phyloP scores from a whole-genome alignment of 345 rosid species.

The Odontarrhena argentea region DNA sequence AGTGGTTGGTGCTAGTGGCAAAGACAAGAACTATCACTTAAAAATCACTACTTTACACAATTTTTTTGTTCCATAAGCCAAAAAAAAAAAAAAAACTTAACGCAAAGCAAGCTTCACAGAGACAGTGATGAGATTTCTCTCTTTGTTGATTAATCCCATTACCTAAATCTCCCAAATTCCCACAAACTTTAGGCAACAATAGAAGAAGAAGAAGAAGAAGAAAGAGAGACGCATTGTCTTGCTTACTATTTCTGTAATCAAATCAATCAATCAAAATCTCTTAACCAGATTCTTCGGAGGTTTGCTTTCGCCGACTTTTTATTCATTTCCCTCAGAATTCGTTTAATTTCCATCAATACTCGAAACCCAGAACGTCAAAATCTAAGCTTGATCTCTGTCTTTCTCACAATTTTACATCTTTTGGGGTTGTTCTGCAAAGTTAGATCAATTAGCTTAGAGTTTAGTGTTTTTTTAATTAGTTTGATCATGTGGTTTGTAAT shows the following conservation, averaged over 20 bases:
- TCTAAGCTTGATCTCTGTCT: conserved; percentile 10
- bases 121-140: conserved; percentile 19
- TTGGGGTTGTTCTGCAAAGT: conserved; percentile 14
- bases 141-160: conserved; percentile 37
- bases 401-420: conserved; percentile 19
- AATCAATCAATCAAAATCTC: conserved; percentile 27
- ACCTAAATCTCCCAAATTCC: conserved; percentile 21
- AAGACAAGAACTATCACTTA: conserved; percentile 20
- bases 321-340: background rate
- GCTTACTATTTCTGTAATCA: conserved; percentile 9
- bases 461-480: conserved; percentile 4
- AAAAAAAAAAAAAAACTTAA: conserved; percentile 1
- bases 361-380: background rate
- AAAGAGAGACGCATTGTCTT: conserved; percentile 31
- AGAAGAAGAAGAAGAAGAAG: conserved; percentile 3
- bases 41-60: background rate
- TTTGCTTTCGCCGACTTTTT: conserved; percentile 2
- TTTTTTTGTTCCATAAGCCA: conserved; percentile 8
- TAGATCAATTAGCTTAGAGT: conserved; percentile 8
- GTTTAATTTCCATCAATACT: background rate
- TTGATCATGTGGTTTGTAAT: conserved; percentile 20
- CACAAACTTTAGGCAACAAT: conserved; percentile 19
- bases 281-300: conserved; percentile 36
- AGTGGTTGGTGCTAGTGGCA: conserved; percentile 39
- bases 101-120: conserved; percentile 22